These are phyloP conservation scores for Jacaranda copaia DNA, from an alignment of 257 asterid species.

Conservation along the genomic window DNA sequence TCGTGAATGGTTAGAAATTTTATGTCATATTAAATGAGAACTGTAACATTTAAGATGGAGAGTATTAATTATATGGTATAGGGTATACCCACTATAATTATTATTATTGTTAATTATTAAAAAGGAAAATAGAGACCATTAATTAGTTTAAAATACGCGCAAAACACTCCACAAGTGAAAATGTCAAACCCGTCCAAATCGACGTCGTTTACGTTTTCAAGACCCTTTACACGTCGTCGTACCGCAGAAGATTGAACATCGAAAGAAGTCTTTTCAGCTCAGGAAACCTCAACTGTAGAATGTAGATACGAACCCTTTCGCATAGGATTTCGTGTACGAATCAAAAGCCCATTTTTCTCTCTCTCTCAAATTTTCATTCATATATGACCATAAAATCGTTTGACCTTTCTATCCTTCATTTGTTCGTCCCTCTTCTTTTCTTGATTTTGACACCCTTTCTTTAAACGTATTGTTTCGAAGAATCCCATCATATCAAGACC, in stretches of 20 bases:
- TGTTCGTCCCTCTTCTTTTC: background rate
- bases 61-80: too few species aligned
- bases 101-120: too few species aligned
- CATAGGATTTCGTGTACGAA: conserved; percentile 43
- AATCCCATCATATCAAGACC: conserved; percentile 25
- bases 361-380: background rate
- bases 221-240: background rate
- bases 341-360: conserved; percentile 32
- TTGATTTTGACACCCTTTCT: conserved; percentile 22
- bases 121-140: background rate
- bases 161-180: background rate
- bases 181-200: background rate
- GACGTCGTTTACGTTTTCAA: background rate
- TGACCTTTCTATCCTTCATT: background rate
- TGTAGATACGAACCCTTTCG: background rate
- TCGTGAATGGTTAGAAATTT: too few species aligned
- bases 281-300: conserved; percentile 3
- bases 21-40: too few species aligned
- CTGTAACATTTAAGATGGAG: too few species aligned
- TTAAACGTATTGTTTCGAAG: conserved; percentile 3
- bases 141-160: background rate
- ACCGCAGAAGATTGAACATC: conserved; percentile 12
- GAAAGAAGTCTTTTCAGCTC: background rate
- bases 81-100: too few species aligned
- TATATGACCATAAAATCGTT: background rate